Conservation (phyloP, 768 basidiomycete species). For the Calvatia gigantea region DNA sequence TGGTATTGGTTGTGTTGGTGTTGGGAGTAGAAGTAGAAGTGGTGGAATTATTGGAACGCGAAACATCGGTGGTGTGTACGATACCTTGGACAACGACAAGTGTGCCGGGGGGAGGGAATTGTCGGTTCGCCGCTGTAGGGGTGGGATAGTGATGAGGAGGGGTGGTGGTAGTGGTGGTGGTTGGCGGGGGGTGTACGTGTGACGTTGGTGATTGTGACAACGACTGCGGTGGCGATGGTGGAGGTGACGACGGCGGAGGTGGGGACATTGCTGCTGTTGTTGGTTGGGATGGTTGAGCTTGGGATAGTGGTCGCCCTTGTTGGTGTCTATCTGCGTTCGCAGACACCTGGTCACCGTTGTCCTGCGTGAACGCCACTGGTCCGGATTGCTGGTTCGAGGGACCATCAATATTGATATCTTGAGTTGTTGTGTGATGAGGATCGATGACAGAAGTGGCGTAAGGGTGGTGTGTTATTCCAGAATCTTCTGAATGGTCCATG, state of each 20-base stretch:
- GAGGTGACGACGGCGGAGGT: neutral
- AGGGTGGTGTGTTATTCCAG: neutral
- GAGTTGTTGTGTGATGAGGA: no score
- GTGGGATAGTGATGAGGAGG: neutral
- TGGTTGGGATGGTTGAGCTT: neutral
- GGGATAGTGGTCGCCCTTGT: neutral
- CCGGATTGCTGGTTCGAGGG: no score
- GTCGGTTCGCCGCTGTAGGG: slow-evolving; percentile 25
- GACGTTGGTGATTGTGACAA: neutral
- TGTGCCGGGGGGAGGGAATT: slow-evolving; percentile 72
- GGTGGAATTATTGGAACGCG: slow-evolving; percentile 27
- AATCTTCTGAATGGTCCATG: slow-evolving; percentile 6
- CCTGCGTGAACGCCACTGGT: no score
- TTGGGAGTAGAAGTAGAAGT: neutral
- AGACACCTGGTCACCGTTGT: neutral
- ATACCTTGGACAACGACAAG: slow-evolving; percentile 83
- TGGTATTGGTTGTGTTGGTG: neutral
- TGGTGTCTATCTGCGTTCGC: neutral
- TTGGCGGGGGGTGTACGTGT: neutral
- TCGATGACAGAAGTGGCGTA: neutral
- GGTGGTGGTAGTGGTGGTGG: neutral
- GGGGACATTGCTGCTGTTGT: neutral
- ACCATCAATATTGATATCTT: no score
- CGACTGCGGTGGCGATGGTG: neutral
- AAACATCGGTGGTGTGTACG: slow-evolving; percentile 71